Evolutionary conservation across 345 rosid genomes (phyloP).

Genomic region (Eucalyptus caleyi): DNA sequence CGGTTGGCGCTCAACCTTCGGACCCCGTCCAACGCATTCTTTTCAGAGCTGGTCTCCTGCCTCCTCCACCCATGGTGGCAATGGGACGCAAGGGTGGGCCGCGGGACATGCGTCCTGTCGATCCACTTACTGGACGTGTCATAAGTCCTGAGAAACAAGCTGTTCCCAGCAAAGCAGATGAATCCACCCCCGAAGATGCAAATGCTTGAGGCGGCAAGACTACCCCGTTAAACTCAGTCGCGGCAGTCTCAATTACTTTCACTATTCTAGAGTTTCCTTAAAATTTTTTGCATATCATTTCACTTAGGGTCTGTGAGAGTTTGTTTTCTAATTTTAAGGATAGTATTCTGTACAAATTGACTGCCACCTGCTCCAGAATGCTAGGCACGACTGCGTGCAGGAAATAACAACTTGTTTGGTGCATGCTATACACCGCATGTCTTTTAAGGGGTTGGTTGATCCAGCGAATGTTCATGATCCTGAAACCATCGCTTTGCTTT

Average conservation of each 20-base stretch:
- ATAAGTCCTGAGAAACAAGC: slow-evolving; percentile 16
- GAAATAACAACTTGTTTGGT: neutral
- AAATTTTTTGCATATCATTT: neutral
- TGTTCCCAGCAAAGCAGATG: neutral
- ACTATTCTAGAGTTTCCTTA: neutral
- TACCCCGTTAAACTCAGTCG: neutral
- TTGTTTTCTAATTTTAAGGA: neutral
- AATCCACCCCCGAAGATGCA: neutral
- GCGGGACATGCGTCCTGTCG: slow-evolving; percentile 55
- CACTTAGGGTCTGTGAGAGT: neutral
- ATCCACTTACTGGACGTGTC: slow-evolving; percentile 70
- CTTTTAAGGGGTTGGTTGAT: neutral
- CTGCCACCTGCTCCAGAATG: neutral
- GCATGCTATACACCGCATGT: neutral
- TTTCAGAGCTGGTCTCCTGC: slow-evolving; percentile 78
- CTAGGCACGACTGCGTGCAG: neutral
- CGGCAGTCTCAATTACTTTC: neutral
- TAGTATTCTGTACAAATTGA: neutral
- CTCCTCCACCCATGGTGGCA: slow-evolving; percentile 83
- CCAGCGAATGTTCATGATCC: neutral
- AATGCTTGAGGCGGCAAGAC: neutral
- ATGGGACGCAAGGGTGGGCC: slow-evolving; percentile 83
- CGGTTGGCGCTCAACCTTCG: slow-evolving; percentile 95
- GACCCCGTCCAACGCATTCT: slow-evolving; percentile 72
- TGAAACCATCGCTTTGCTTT: neutral